Base-by-base conservation (phyloP, 2,329 filamentous ascomycete genomes). In the Tolypocladium amazonense region DNA sequence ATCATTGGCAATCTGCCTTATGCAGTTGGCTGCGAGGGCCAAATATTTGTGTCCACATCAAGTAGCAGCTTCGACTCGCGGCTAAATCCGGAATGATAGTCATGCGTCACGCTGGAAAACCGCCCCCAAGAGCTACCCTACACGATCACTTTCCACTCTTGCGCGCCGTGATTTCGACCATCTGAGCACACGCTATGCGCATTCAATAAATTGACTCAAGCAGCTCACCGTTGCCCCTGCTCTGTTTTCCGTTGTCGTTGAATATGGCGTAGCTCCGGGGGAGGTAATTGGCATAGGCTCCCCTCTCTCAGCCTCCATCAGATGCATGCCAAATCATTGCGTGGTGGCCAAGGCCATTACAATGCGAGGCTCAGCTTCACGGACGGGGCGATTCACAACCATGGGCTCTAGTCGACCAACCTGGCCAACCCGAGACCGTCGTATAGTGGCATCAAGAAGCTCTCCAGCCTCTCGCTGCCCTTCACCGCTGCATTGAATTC, bases 371-470 rank as follows among this genome's bases (percentile, higher is more conserved):
- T 11, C 27, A 12, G 8, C 30, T 35, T 15, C 30, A 53, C 47
- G 8, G 7, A 25, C 23, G 14, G 25, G 4, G 37, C 11, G 25
- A 8, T 20, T 52, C 27, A 18, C 27, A 20, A 33, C 25, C 23
- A 30, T 33, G 8, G 27, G 53, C 59, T 52, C 47, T 50, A 74
- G 55, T 73, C 69, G 1, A 70, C 55, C 23, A 76, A 63, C 54
- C 71, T 67, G 4, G 68, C 68, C 61, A 74, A 60, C 15, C 66
- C 65, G 23, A 75, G 59, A 0, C 73, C 74, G 43, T 76, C 73
- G 63, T 69, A 76, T 7, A 76, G 65, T 18, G 73, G 73, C 61
- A 74, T 58, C 58, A 76, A n/a, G 53, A 73, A 72, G 0, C 67
- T 62, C 55, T 76, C 73, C 7, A 76, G 61, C 54, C 74, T 65